Evolutionary conservation across 2,329 filamentous ascomycete genomes (phyloP).

Genomic region (Lithohypha guttulata): DNA sequence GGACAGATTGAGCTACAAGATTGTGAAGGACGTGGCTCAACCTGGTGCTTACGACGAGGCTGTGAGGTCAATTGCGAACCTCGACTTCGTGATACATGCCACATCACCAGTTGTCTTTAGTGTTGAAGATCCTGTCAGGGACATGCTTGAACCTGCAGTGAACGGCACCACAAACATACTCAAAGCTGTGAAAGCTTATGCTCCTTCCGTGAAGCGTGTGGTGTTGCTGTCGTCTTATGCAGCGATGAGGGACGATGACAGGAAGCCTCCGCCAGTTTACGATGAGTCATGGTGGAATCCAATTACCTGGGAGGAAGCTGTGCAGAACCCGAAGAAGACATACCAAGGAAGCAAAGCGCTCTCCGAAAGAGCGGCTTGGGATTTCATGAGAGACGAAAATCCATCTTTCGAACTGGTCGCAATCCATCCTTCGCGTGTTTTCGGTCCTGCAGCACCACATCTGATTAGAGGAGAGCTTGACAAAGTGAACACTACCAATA

Average conservation of each 20-base stretch:
- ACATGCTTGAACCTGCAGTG: conserved; percentile 46
- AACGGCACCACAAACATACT: conserved; percentile 53
- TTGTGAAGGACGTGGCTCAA: conserved; percentile 14
- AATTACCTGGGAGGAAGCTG: conserved; percentile 30
- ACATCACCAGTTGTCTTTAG: conserved; percentile 64
- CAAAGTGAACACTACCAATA: conserved; percentile 4
- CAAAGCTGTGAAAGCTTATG: conserved; percentile 48
- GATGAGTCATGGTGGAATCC: conserved; percentile 33
- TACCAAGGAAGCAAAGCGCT: conserved; percentile 46
- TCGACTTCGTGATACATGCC: conserved; percentile 64
- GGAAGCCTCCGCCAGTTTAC: conserved; percentile 20
- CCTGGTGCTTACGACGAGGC: conserved; percentile 31
- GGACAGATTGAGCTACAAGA: conserved; percentile 1
- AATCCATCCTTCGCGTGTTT: conserved; percentile 2
- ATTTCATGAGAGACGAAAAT: conserved; percentile 22
- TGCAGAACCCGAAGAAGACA: conserved; percentile 25
- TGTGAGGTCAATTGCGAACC: conserved; percentile 37
- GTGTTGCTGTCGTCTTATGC: conserved; percentile 59
- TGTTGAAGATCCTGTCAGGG: conserved; percentile 56
- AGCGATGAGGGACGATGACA: conserved; percentile 44
- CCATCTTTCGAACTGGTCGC: conserved; percentile 11
- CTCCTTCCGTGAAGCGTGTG: conserved; percentile 60
- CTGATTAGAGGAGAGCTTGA: neutral
- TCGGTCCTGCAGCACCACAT: neutral
- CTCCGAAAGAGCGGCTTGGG: conserved; percentile 42